These are phyloP conservation scores for Mortierella sp. DNA, from an alignment of 371 early-diverging fungal genomes.

Conservation along the genomic window DNA sequence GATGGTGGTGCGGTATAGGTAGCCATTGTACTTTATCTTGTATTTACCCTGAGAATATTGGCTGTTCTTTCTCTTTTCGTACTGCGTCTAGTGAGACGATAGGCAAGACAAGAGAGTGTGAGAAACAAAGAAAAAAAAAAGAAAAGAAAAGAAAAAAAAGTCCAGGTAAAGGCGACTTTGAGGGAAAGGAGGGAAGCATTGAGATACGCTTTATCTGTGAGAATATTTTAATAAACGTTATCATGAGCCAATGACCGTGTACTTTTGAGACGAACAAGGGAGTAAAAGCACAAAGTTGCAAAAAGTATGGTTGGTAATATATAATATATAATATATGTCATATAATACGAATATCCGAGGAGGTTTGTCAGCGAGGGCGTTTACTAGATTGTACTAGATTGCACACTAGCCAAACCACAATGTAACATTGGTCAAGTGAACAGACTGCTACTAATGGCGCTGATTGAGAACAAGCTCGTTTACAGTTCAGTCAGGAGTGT, in stretches of 20 bases:
- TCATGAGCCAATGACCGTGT: not conserved
- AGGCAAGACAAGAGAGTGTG: not conserved
- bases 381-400: not conserved
- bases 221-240: not conserved
- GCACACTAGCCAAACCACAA: not conserved
- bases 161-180: not conserved
- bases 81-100: not conserved
- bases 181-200: not conserved
- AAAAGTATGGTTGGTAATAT: not conserved
- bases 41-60: not conserved
- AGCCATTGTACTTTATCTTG: slow-evolving; percentile 19
- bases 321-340: no score
- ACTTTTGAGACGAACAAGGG: not conserved
- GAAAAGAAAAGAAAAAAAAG: not conserved
- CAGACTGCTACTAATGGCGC: not conserved
- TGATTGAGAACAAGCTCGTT: not conserved
- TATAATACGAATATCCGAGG: not conserved
- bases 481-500: not conserved
- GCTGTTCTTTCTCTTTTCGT: not conserved
- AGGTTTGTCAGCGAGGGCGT: not conserved
- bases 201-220: not conserved
- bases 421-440: not conserved
- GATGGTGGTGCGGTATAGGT: slow-evolving; percentile 33
- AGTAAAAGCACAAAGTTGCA: no score
- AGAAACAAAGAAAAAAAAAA: not conserved